These are phyloP conservation scores for Oryza nivara DNA, from an alignment of 176 grass and related monocot species.

Conservation along the genomic window DNA sequence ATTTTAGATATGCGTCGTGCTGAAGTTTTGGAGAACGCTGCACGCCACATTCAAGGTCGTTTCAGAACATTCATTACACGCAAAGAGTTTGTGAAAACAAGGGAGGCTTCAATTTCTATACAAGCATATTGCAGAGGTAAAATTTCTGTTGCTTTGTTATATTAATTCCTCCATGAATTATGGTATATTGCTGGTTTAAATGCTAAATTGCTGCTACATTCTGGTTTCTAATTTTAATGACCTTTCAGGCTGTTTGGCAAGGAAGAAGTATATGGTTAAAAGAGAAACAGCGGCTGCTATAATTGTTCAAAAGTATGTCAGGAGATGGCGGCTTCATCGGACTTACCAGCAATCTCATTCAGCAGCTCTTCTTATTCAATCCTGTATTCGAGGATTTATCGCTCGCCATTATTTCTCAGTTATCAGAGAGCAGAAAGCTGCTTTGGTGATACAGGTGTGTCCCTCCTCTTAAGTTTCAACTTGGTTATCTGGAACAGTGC, in stretches of 20 bases:
- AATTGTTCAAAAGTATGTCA: conserved; percentile 81
- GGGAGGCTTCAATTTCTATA: conserved; percentile 66
- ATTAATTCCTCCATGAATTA: background rate
- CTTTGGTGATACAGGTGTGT: conserved; percentile 75
- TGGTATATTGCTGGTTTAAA: conserved; percentile 5
- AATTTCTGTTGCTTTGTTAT: conserved; percentile 30
- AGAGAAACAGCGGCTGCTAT: conserved; percentile 63
- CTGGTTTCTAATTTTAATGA: conserved; percentile 30
- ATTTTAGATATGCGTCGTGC: conserved; percentile 78
- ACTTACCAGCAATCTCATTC: conserved; percentile 60
- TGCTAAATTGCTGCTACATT: conserved; percentile 21
- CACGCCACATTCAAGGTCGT: conserved; percentile 70
- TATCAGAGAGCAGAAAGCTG: conserved; percentile 74
- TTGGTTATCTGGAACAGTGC: background rate
- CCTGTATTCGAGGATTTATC: conserved; percentile 67
- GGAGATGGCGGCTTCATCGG: conserved; percentile 55
- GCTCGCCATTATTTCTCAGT: conserved; percentile 55
- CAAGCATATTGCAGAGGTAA: conserved; percentile 95
- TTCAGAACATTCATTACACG: conserved; percentile 72
- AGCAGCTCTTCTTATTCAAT: conserved; percentile 73
- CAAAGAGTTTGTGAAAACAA: conserved; percentile 74
- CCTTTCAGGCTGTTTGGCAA: conserved; percentile 67
- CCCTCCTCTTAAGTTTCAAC: background rate
- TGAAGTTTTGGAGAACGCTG: conserved; percentile 95
- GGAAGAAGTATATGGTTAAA: conserved; percentile 64